Evolutionary conservation across 495 filamentous ascomycete genomes (phyloP), one percentile per base, ranked within the genome.

Genomic region (Penicillium diatomitis): DNA sequence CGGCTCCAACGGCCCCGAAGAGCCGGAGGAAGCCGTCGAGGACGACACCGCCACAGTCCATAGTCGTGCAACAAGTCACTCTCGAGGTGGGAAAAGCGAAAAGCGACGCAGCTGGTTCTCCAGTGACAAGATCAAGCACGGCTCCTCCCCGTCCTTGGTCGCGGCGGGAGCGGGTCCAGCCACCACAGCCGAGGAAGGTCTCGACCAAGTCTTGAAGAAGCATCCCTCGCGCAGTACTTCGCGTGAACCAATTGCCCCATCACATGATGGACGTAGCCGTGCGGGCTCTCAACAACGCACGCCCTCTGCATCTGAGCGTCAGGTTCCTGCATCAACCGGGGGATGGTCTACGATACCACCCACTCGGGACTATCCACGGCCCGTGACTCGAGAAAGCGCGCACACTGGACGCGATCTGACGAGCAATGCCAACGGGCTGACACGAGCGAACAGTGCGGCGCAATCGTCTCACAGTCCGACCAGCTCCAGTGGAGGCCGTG

Each of bases 81-180:
- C 69, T 4, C 65, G 61, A 3, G 70, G 68, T 43, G 68, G 66
- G 3, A 62, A 64, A 33, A 61, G 57, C 32, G 50, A 58, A 3
- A 72, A 68, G 45, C 68, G 71, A 9, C 61, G 70, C 49, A 74
- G 69, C 50, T 69, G 62, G 49, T 73, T 74, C 49, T 65, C 63
- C 20, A 60, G 67, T 4, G 66, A 66, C 20, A 33, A 59, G 27
- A 51, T 64, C 47, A 72, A 69, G 49, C 63, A 69, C 36, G 51
- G 63, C 20, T 67, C 70, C 7, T 62, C 66, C 10, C 51, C 64
- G 4, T 72, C 66, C 11, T 55, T 69, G 38, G 50, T 52, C 5
- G 54, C 53, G n/a, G 56, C 49, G 35, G 35, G 9, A 11, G 56
- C 49, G 35, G 35, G 9, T 38, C 35, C 35, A 10, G 35, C 6